Percentiles rank a stretch among this genome's conserved stretches.
These are phyloP conservation scores for Lachnellula arida DNA, from an alignment of 2,329 filamentous ascomycete genomes.

Conservation along the genomic window DNA sequence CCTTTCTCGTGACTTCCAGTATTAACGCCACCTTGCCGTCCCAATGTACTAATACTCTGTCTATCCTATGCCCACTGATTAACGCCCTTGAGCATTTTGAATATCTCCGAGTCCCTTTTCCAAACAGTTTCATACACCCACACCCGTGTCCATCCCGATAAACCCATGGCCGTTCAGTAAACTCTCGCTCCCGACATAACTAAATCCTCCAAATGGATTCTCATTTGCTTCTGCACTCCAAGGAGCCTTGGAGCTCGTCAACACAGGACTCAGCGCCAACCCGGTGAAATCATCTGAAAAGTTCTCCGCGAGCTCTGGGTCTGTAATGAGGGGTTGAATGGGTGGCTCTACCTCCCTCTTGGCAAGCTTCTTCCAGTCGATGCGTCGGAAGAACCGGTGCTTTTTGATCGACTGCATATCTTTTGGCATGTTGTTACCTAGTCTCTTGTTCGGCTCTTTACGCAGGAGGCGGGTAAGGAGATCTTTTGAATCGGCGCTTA, in stretches of 20 bases:
- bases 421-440: constrained; percentile 84
- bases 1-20: too few relatives aligned
- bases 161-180: constrained; percentile 29
- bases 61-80: background rate
- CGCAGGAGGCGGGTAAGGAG: constrained; percentile 82
- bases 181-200: constrained; percentile 33
- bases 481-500: constrained; percentile 89
- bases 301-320: constrained; percentile 94
- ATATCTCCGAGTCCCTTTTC: background rate
- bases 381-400: constrained; percentile 94
- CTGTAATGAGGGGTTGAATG: constrained; percentile 89
- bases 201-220: constrained; percentile 34
- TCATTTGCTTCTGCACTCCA: constrained; percentile 23
- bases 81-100: background rate
- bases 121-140: background rate
- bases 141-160: background rate
- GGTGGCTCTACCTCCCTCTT: constrained; percentile 79
- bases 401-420: constrained; percentile 82
- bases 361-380: constrained; percentile 87
- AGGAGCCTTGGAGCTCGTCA: constrained; percentile 34
- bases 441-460: constrained; percentile 86
- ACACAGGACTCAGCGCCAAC: constrained; percentile 70
- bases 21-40: too few relatives aligned
- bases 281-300: constrained; percentile 91
- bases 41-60: too few relatives aligned